Conservation (phyloP, 257 asterid species). For the Penstemon newberryi region DNA sequence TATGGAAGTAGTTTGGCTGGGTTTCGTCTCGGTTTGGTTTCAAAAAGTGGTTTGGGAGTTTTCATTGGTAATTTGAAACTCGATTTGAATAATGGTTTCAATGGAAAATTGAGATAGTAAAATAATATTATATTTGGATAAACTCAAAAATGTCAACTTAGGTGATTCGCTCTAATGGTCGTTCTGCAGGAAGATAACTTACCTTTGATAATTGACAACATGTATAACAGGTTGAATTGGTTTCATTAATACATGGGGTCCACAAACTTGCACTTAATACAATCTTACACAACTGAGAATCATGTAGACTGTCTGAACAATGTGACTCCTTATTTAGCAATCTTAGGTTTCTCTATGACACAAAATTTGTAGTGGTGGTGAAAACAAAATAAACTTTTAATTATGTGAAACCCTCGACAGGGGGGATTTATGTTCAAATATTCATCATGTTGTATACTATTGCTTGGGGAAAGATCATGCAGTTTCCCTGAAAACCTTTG, state of each 20-base stretch:
- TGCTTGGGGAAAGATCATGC: conserved; percentile 8
- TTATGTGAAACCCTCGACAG: neutral
- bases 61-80: no score
- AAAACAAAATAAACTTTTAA: neutral
- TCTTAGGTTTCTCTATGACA: neutral
- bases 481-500: neutral
- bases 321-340: no score
- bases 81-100: no score
- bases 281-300: no score
- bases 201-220: neutral
- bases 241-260: neutral
- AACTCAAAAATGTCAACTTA: no score
- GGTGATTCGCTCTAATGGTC: no score
- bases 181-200: neutral
- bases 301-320: no score
- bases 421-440: neutral
- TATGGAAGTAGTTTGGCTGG: no score
- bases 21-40: no score
- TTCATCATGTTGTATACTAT: neutral
- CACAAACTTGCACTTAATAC: neutral
- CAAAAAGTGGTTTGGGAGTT: no score
- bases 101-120: no score
- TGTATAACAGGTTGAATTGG: neutral
- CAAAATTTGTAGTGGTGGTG: neutral
- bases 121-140: no score